These are phyloP conservation scores for Marasmius fiardii DNA, from an alignment of 1,284 basidiomycete genomes.

Conservation along the genomic window DNA sequence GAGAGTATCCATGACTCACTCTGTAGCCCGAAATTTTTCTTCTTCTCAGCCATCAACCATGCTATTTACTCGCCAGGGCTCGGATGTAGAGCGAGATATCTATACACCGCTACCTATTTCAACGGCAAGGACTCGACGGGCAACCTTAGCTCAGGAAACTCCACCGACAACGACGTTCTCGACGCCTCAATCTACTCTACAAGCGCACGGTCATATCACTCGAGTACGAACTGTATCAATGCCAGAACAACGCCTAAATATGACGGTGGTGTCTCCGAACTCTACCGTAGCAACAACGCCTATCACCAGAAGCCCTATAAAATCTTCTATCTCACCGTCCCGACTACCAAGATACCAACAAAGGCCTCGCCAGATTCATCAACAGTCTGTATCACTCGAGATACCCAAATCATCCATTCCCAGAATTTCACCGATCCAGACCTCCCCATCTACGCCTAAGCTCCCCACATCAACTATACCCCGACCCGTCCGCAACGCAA, in stretches of 20 bases:
- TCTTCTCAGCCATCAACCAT: neutral
- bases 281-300: neutral
- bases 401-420: neutral
- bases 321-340: neutral
- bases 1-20: neutral
- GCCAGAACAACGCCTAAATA: neutral
- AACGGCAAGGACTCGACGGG: neutral
- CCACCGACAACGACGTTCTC: neutral
- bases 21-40: neutral
- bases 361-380: neutral
- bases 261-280: neutral
- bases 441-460: neutral
- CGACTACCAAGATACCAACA: neutral
- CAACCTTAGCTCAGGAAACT: neutral
- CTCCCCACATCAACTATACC: neutral
- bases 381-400: neutral
- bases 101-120: neutral
- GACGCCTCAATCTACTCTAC: neutral
- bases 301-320: neutral
- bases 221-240: too few species aligned
- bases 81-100: neutral
- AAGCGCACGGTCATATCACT: too few species aligned
- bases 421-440: neutral
- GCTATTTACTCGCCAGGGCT: neutral
- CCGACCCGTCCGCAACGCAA: neutral